A percentile compares a stretch with the other conserved stretches of the same genome.
phyloP scores from a whole-genome alignment of 345 rosid genomes.

The Citrus unshiu region DNA sequence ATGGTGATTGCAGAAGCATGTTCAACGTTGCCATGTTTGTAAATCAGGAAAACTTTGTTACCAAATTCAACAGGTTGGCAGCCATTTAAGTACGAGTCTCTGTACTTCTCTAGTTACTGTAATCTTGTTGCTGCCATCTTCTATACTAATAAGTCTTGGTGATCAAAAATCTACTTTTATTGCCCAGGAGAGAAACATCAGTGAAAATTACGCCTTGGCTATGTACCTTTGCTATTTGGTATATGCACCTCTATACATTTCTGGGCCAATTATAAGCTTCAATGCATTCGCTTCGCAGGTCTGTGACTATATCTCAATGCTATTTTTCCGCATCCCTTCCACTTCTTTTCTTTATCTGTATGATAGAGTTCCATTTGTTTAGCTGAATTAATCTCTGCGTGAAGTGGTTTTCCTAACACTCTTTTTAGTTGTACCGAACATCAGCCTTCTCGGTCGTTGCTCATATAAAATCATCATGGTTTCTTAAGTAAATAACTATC shows the following conservation, averaged over 20 bases:
- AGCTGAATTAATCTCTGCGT: not conserved
- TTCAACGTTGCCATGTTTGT: constrained; percentile 49
- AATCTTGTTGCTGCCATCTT: constrained; percentile 3
- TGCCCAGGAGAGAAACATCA: constrained; percentile 60
- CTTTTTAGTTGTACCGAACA: not conserved
- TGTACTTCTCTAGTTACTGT: not conserved
- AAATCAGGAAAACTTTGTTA: constrained; percentile 59
- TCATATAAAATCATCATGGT: not conserved
- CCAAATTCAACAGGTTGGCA: constrained; percentile 50
- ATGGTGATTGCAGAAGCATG: constrained; percentile 48
- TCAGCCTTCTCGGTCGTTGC: not conserved
- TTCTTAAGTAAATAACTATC: not conserved
- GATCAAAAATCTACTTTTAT: constrained; percentile 16
- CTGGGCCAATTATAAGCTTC: constrained; percentile 90
- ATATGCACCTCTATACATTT: constrained; percentile 86
- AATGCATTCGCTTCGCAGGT: constrained; percentile 96
- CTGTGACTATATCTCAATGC: constrained; percentile 1
- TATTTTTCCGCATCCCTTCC: not conserved
- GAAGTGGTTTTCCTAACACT: not conserved
- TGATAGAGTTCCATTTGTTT: not conserved
- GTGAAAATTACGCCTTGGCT: constrained; percentile 38
- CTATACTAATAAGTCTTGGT: constrained; percentile 3
- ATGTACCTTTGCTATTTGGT: constrained; percentile 79
- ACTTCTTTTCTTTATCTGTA: not conserved
- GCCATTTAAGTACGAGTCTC: constrained; percentile 1